A percentile compares a stretch with the other conserved stretches of the same genome.
phyloP scores from a whole-genome alignment of 805 yeast genomes.

The Wickerhamiella hasegawae region DNA sequence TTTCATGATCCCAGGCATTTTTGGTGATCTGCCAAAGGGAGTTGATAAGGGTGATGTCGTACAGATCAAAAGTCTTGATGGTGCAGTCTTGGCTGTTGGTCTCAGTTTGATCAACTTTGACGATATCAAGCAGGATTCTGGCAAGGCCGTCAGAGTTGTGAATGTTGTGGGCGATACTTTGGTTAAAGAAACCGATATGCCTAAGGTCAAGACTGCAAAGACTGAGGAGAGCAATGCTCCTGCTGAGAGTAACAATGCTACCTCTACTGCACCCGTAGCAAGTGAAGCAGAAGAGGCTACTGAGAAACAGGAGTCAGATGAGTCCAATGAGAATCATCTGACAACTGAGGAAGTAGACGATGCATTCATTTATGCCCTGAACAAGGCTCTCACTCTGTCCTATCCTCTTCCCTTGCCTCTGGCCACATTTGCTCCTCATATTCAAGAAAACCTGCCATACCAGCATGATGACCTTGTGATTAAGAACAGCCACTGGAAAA shows the following conservation, averaged over 20 bases:
- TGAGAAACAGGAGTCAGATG: neutral
- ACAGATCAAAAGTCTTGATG: slow-evolving; percentile 45
- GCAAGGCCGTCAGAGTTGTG: slow-evolving; percentile 62
- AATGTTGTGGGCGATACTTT: slow-evolving; percentile 58
- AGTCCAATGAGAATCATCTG: slow-evolving; percentile 3
- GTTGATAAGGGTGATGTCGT: slow-evolving; percentile 42
- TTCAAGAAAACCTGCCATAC: slow-evolving; percentile 56
- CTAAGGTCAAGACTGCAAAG: slow-evolving; percentile 6
- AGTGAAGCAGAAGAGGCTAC: slow-evolving; percentile 1
- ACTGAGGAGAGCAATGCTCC: slow-evolving; percentile 8
- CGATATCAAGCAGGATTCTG: slow-evolving; percentile 36
- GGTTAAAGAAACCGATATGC: slow-evolving; percentile 24
- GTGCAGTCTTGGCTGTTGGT: slow-evolving; percentile 15
- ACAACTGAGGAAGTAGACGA: slow-evolving; percentile 26
- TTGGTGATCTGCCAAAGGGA: slow-evolving; percentile 38
- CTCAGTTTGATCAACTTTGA: slow-evolving; percentile 25
- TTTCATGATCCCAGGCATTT: slow-evolving; percentile 29
- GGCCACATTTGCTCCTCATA: slow-evolving; percentile 47
- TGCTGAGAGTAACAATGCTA: slow-evolving; percentile 3
- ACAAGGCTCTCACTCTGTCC: slow-evolving; percentile 42
- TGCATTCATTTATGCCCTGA: slow-evolving; percentile 52
- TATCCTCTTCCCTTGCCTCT: slow-evolving; percentile 44
- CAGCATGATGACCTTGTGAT: slow-evolving; percentile 25
- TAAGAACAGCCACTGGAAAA: slow-evolving; percentile 80
- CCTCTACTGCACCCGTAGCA: neutral